A percentile compares a stretch with the other conserved stretches of the same genome.
phyloP scores from a whole-genome alignment of 2,329 filamentous ascomycete genomes.

The Alternaria postmessia region DNA sequence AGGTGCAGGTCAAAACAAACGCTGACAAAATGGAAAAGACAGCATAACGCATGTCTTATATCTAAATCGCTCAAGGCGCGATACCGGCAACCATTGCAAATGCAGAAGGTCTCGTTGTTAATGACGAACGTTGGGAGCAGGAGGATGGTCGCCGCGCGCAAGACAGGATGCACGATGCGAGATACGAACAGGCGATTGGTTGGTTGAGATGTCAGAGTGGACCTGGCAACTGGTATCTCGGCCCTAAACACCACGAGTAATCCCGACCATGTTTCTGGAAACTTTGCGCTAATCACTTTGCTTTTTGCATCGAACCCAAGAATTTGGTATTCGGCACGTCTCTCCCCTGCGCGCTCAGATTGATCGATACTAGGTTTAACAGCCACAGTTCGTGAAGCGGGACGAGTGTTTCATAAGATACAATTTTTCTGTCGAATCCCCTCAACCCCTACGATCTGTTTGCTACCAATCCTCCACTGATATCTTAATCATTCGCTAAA shows the following conservation, averaged over 20 bases:
- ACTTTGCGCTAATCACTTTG: neutral
- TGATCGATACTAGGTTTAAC: neutral
- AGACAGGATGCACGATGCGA: conserved; percentile 27
- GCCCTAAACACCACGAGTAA: neutral
- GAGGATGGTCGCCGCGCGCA: conserved; percentile 8
- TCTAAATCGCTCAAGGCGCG: neutral
- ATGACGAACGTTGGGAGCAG: conserved; percentile 17
- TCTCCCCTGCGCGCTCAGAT: neutral
- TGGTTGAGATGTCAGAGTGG: neutral
- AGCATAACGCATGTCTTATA: conserved; percentile 40
- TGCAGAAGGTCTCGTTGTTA: conserved; percentile 24
- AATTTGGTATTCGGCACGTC: neutral
- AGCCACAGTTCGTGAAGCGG: neutral
- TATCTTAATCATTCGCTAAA: conserved; percentile 6
- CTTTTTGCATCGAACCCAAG: neutral
- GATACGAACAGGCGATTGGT: conserved; percentile 26
- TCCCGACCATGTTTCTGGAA: neutral
- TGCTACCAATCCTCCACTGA: neutral
- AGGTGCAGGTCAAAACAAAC: conserved; percentile 26
- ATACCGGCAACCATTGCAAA: conserved; percentile 28
- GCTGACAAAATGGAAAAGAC: conserved; percentile 16
- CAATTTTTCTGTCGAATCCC: neutral
- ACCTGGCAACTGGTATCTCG: neutral
- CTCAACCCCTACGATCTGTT: neutral
- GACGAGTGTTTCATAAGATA: neutral